These are phyloP conservation scores for Insectozyma bohioensis DNA, from an alignment of 1,139 yeast species.

Conservation along the genomic window DNA sequence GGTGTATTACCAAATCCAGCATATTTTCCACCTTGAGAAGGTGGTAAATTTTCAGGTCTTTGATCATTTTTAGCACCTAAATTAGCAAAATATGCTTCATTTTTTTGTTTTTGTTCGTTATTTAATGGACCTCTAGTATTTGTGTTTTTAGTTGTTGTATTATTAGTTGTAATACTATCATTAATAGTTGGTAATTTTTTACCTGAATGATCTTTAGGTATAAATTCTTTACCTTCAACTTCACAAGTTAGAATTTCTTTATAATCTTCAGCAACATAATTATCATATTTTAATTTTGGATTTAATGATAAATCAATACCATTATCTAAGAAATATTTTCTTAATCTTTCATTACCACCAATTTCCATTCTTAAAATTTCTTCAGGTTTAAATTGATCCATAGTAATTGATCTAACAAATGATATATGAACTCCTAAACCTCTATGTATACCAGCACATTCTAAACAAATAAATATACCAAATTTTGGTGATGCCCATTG, in stretches of 20 bases:
- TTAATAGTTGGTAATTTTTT: constrained; percentile 34
- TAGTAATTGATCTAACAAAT: constrained; percentile 92
- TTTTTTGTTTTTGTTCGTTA: constrained; percentile 52
- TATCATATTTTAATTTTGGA: constrained; percentile 76
- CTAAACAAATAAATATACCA: constrained; percentile 94
- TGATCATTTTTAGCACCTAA: constrained; percentile 71
- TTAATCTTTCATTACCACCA: constrained; percentile 87
- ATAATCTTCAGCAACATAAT: constrained; percentile 91
- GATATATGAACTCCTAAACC: constrained; percentile 97
- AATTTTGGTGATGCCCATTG: constrained; percentile 99
- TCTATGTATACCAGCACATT: constrained; percentile 96
- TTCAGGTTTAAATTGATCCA: constrained; percentile 96
- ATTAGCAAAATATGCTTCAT: constrained; percentile 79
- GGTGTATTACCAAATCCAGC: constrained; percentile 90
- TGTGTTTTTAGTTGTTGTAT: constrained; percentile 16
- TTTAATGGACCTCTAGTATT: constrained; percentile 31
- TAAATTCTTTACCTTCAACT: constrained; percentile 73
- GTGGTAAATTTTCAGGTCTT: constrained; percentile 80
- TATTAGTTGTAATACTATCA: constrained; percentile 3
- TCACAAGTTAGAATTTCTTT: constrained; percentile 75
- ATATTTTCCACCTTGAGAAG: constrained; percentile 92
- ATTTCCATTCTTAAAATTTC: constrained; percentile 88
- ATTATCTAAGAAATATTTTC: constrained; percentile 62
- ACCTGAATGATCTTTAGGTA: constrained; percentile 63
- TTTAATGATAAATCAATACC: constrained; percentile 71